Conservation (phyloP, 1,139 yeast genomes). For the Suhomyces yuchorum region DNA sequence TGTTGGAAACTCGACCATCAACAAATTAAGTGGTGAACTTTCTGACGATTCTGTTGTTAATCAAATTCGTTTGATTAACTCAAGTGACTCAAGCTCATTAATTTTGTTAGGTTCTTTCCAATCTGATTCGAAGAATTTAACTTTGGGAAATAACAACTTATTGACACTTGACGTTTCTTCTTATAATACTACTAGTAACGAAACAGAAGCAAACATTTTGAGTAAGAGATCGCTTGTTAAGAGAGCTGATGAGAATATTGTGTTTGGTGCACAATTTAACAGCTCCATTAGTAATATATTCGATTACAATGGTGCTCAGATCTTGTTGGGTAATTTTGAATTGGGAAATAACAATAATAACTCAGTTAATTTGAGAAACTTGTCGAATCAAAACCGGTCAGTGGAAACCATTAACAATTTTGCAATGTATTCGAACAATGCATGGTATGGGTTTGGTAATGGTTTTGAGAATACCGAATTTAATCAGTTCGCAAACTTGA, state of each 20-base stretch:
- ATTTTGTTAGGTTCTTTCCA: conserved; percentile 52
- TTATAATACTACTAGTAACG: conserved; percentile 39
- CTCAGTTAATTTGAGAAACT: conserved; percentile 26
- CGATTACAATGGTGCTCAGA: conserved; percentile 23
- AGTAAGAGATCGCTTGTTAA: conserved; percentile 15
- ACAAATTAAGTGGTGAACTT: conserved; percentile 57
- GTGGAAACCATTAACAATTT: conserved; percentile 35
- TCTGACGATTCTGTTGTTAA: conserved; percentile 45
- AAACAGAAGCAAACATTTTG: conserved; percentile 22
- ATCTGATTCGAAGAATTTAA: conserved; percentile 34
- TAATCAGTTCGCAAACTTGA: conserved; percentile 39
- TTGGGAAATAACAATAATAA: conserved; percentile 23
- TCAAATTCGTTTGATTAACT: conserved; percentile 31
- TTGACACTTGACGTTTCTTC: conserved; percentile 29
- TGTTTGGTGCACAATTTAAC: conserved; percentile 38
- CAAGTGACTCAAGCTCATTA: conserved; percentile 29
- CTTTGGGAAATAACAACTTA: conserved; percentile 32
- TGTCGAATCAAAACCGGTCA: conserved; percentile 34
- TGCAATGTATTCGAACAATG: conserved; percentile 29
- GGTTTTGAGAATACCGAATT: conserved; percentile 25
- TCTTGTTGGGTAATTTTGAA: conserved; percentile 40
- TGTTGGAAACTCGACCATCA: conserved; percentile 71
- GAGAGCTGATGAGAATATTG: conserved; percentile 25
- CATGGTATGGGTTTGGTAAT: conserved; percentile 47
- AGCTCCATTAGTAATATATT: conserved; percentile 30